A percentile compares a stretch with the other conserved stretches of the same genome.
phyloP scores from a whole-genome alignment of 2,329 filamentous ascomycete species.

The Microdochium trichocladiopsis region DNA sequence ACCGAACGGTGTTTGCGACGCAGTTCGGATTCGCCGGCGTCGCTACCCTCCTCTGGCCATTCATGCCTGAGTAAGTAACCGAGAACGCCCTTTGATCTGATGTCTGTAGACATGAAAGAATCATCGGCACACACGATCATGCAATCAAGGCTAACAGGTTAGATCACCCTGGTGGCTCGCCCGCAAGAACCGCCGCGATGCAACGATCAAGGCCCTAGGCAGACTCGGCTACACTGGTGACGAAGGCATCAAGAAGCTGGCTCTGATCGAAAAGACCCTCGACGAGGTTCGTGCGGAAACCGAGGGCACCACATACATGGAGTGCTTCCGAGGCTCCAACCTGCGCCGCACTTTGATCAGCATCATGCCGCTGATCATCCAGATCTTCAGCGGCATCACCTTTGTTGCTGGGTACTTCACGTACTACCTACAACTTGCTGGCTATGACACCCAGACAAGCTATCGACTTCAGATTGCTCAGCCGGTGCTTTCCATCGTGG shows the following conservation, averaged over 20 bases:
- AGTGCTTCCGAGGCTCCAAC: conserved; percentile 42
- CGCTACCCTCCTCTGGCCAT: conserved; percentile 34
- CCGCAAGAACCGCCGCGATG: conserved; percentile 29
- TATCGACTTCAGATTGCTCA: conserved; percentile 50
- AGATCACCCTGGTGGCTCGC: conserved; percentile 38
- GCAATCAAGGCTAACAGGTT: background rate
- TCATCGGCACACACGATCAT: no score
- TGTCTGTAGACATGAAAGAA: no score
- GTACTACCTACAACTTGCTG: conserved; percentile 52
- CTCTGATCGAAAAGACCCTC: conserved; percentile 52
- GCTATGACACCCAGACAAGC: conserved; percentile 37
- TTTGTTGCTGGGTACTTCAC: conserved; percentile 59
- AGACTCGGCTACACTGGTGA: conserved; percentile 37
- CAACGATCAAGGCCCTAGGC: conserved; percentile 30
- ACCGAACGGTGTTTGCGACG: conserved; percentile 37
- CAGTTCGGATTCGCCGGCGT: conserved; percentile 43
- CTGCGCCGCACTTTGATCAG: conserved; percentile 48
- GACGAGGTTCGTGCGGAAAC: conserved; percentile 44
- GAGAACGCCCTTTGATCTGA: no score
- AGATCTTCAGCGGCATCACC: conserved; percentile 52
- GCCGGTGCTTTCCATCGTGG: conserved; percentile 39
- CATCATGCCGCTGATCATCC: conserved; percentile 56
- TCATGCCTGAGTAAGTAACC: conserved; percentile 38
- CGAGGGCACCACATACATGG: conserved; percentile 38
- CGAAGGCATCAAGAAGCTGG: conserved; percentile 39